phyloP scores from a whole-genome alignment of 2,329 filamentous ascomycete species.

The Colletotrichum limetticola region DNA sequence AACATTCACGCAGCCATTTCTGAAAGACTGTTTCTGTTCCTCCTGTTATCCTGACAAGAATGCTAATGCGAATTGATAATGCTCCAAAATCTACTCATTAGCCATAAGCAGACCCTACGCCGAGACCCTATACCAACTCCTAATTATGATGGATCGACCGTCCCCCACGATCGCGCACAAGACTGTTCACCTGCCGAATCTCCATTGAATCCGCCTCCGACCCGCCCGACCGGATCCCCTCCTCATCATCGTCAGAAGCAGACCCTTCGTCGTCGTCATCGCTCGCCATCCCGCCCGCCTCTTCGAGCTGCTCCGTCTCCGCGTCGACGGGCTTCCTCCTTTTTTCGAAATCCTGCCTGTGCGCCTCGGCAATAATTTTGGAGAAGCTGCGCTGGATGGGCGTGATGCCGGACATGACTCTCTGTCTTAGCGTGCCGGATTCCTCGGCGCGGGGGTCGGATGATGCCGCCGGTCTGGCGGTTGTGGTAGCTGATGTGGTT shows the following conservation, averaged over 20 bases:
- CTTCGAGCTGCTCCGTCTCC: constrained; percentile 37
- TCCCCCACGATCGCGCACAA: constrained; percentile 25
- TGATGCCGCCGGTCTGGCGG: constrained; percentile 11
- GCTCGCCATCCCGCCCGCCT: constrained; percentile 38
- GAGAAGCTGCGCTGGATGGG: constrained; percentile 53
- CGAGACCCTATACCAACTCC: too few relatives aligned
- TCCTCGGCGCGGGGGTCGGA: constrained; percentile 38
- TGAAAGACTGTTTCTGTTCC: not conserved
- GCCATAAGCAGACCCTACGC: too few relatives aligned
- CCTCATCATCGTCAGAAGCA: constrained; percentile 45
- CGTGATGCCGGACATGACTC: constrained; percentile 37
- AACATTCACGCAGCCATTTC: not conserved
- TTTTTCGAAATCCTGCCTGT: constrained; percentile 93
- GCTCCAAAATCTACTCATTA: not conserved
- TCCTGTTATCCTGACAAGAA: not conserved
- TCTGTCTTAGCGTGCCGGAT: constrained; percentile 40
- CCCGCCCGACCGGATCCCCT: constrained; percentile 36
- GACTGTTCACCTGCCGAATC: constrained; percentile 41
- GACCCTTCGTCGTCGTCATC: constrained; percentile 42
- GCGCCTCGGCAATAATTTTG: constrained; percentile 82
- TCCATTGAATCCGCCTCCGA: constrained; percentile 40
- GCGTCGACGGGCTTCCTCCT: constrained; percentile 58
- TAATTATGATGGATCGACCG: constrained; percentile 9
- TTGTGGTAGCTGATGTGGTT: not conserved
- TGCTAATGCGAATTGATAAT: not conserved